Evolutionary conservation across 345 rosid genomes (phyloP).

Genomic region (Capsella bursapastoris): DNA sequence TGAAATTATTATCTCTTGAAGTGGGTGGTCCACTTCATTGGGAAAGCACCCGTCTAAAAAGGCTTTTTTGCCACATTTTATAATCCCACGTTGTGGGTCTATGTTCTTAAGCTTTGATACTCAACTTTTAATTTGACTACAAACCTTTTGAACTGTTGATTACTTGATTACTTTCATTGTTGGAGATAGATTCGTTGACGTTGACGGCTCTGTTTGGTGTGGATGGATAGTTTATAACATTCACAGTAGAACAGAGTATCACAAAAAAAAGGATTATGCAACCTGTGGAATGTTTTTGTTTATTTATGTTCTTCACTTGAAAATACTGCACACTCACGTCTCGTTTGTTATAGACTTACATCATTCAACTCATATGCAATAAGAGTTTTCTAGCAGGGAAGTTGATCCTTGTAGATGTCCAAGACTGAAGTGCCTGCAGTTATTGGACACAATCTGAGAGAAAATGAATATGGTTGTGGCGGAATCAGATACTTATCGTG

Average conservation of each 20-base stretch:
- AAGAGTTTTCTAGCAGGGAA: conserved; percentile 45
- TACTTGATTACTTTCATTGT: not conserved
- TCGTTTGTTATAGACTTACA: conserved; percentile 5
- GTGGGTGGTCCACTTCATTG: conserved; percentile 35
- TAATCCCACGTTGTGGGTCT: conserved; percentile 35
- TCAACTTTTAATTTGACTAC: not conserved
- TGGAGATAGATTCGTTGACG: not conserved
- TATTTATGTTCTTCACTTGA: not conserved
- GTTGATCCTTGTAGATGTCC: conserved; percentile 64
- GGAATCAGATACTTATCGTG: conserved; percentile 81
- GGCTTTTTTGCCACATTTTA: conserved; percentile 35
- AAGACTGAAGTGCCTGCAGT: conserved; percentile 57
- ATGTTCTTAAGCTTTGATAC: conserved; percentile 1
- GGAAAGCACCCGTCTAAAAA: conserved; percentile 38
- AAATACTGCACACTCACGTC: conserved; percentile 9
- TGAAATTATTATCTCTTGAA: conserved; percentile 16
- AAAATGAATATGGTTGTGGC: conserved; percentile 68
- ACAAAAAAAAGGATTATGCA: not conserved
- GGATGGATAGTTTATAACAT: not conserved
- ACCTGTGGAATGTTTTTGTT: not conserved
- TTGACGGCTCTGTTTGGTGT: not conserved
- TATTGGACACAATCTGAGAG: conserved; percentile 68
- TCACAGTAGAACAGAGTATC: not conserved
- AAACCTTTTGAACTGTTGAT: not conserved
- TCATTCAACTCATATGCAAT: conserved; percentile 21